Evolutionary conservation across 2,329 filamentous ascomycete species (phyloP).

Genomic region (Colletotrichum sansevieriae): DNA sequence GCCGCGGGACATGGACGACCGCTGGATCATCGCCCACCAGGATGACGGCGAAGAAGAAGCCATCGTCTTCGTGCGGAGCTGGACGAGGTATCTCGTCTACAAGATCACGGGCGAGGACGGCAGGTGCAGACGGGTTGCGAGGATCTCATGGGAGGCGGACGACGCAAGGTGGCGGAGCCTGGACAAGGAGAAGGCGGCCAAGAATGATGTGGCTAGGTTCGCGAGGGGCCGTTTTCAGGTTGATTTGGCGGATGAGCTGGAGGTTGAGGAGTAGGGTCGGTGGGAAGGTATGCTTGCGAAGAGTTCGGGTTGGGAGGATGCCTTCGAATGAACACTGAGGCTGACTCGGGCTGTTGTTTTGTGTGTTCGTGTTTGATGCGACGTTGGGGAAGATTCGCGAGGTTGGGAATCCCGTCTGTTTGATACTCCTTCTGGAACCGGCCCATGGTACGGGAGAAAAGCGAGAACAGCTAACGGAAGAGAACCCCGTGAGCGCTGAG

Average conservation of each 20-base stretch:
- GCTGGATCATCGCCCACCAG: slow-evolving; percentile 9
- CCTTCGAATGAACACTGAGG: slow-evolving; percentile 6
- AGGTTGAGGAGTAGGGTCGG: background rate
- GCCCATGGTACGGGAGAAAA: no score
- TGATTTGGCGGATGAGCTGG: background rate
- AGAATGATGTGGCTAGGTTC: background rate
- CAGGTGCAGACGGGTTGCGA: background rate
- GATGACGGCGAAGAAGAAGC: background rate
- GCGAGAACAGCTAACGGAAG: no score
- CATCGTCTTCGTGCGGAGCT: slow-evolving; percentile 23
- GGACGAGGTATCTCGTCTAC: slow-evolving; percentile 11
- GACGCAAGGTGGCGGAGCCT: background rate
- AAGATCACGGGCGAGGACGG: slow-evolving; percentile 8
- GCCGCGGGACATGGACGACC: slow-evolving; percentile 26
- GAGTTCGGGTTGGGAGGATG: no score
- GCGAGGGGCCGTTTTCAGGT: background rate
- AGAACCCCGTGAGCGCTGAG: no score
- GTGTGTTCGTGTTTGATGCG: background rate
- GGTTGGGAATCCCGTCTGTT: background rate
- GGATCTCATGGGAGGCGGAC: slow-evolving; percentile 18
- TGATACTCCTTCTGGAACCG: no score
- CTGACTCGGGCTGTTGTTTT: slow-evolving; percentile 10
- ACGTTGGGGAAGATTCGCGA: background rate
- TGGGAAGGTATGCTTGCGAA: no score
- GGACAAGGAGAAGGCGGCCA: slow-evolving; percentile 8